Percentiles rank a stretch among this genome's conserved stretches.
phyloP scores from a whole-genome alignment of 1,284 basidiomycete species.

The Leccinum subfulvum region DNA sequence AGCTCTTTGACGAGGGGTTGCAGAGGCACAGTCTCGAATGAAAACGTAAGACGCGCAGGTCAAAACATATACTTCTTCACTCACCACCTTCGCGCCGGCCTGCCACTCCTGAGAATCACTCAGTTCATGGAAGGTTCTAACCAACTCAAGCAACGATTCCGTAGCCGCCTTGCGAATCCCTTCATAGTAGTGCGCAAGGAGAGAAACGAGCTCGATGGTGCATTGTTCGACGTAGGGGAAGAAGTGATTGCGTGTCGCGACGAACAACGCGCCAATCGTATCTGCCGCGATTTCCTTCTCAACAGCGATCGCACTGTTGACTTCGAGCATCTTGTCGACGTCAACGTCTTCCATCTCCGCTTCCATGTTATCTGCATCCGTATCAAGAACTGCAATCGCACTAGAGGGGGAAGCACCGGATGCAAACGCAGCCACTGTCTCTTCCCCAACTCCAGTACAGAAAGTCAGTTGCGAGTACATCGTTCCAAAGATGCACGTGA shows the following conservation, averaged over 20 bases:
- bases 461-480: conserved; percentile 3
- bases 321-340: conserved; percentile 82
- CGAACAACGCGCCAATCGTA: conserved; percentile 91
- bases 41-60: conserved; percentile 4
- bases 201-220: conserved; percentile 78
- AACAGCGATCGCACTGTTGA: conserved; percentile 95
- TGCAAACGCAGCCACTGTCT: conserved; percentile 58
- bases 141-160: conserved; percentile 86
- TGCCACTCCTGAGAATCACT: conserved; percentile 82
- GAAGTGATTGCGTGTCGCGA: conserved; percentile 82
- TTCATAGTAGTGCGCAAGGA: conserved; percentile 94
- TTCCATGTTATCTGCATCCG: conserved; percentile 56
- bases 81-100: conserved; percentile 66
- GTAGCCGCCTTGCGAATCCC: conserved; percentile 96
- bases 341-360: conserved; percentile 85
- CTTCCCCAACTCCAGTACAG: conserved; percentile 43
- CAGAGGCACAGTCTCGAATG: conserved; percentile 48
- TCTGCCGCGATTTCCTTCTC: conserved; percentile 99
- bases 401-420: conserved; percentile 71
- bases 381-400: conserved; percentile 59
- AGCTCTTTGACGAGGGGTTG: conserved; percentile 81
- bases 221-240: conserved; percentile 84
- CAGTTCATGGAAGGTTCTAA: conserved; percentile 91
- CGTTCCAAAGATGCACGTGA: conserved; percentile 8
- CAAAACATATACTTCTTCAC: conserved; percentile 24